These are phyloP conservation scores for Metschnikowia kofuensis DNA, from an alignment of 805 yeast species.

Conservation along the genomic window DNA sequence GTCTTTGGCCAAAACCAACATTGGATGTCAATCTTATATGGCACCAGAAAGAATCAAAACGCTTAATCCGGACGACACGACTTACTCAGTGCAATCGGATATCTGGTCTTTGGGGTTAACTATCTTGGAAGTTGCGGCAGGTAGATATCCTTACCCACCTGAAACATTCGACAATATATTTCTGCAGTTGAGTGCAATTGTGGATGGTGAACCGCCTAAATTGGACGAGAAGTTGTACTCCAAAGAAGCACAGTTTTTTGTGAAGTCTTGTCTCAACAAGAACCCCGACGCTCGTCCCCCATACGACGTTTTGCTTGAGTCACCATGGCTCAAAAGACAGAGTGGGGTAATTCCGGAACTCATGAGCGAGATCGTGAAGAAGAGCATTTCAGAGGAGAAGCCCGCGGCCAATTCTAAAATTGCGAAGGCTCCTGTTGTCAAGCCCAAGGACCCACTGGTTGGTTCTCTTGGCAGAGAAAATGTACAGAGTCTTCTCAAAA, in stretches of 20 bases:
- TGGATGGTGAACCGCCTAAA: constrained; percentile 38
- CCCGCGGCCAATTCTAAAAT: constrained; percentile 11
- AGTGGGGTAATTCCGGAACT: constrained; percentile 35
- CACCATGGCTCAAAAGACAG: constrained; percentile 75
- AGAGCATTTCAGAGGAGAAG: constrained; percentile 13
- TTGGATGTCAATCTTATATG: constrained; percentile 98
- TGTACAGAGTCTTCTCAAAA: constrained; percentile 38
- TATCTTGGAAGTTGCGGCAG: constrained; percentile 83
- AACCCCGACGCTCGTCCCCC: constrained; percentile 79
- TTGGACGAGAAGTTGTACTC: constrained; percentile 44
- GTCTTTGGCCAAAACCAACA: constrained; percentile 89
- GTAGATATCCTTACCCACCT: constrained; percentile 94
- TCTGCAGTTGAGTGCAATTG: constrained; percentile 91
- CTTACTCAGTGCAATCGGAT: constrained; percentile 92
- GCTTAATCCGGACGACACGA: constrained; percentile 65
- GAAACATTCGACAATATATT: constrained; percentile 89
- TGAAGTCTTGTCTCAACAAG: constrained; percentile 72
- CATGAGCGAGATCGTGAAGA: constrained; percentile 26
- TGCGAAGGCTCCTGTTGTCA: constrained; percentile 17
- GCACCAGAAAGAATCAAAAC: constrained; percentile 94
- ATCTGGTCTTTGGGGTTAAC: constrained; percentile 93
- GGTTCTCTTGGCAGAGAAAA: constrained; percentile 25
- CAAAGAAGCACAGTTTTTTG: constrained; percentile 78
- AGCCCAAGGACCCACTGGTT: constrained; percentile 9
- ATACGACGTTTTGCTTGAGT: constrained; percentile 68